phyloP scores from a whole-genome alignment of 139 green algal genomes.

The Tetradesmus obliquus region DNA sequence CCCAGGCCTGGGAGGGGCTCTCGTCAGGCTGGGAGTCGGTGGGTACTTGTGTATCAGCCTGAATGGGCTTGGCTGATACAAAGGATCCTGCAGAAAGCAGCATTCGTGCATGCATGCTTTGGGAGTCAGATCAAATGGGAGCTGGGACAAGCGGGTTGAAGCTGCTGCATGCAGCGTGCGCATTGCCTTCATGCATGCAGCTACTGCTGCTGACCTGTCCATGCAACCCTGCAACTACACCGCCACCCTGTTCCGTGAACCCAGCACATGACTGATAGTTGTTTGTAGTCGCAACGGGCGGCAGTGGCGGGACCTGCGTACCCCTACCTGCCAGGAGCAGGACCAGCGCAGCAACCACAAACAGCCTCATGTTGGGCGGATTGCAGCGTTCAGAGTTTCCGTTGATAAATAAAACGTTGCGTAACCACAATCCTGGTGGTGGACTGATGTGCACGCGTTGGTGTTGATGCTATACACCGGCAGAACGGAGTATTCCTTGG shows the following conservation, averaged over 20 bases:
- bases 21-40: background rate
- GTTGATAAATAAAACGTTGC: no score
- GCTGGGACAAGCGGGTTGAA: background rate
- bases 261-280: no score
- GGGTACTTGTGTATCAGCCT: background rate
- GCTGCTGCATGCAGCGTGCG: background rate
- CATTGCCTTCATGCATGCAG: slow-evolving; percentile 2
- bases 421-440: background rate
- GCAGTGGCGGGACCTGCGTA: no score
- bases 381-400: background rate
- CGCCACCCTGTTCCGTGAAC: no score
- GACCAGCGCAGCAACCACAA: background rate
- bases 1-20: background rate
- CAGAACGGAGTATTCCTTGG: background rate
- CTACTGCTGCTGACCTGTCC: background rate
- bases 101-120: background rate
- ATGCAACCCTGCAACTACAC: background rate
- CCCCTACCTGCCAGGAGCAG: slow-evolving; percentile 5
- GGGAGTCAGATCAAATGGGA: no score
- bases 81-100: background rate
- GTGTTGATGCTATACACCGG: background rate
- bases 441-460: background rate
- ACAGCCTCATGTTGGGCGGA: background rate
- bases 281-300: background rate
- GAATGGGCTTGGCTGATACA: background rate